phyloP scores from a whole-genome alignment of 345 rosid genomes.

The Gossypium herbaceum region DNA sequence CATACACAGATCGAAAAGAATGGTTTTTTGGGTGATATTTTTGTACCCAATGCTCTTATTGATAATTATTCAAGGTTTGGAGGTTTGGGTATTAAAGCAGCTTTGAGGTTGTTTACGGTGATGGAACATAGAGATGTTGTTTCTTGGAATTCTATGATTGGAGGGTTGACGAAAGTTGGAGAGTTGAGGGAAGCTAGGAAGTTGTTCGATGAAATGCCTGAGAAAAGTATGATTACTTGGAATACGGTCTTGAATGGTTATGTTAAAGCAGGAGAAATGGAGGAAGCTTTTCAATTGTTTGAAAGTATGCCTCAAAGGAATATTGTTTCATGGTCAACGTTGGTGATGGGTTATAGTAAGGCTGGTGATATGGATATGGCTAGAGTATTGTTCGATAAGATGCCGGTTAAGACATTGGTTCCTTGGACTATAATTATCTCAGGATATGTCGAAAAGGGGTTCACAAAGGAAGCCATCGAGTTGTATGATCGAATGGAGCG shows the following conservation, averaged over 20 bases:
- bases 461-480: conserved; percentile 48
- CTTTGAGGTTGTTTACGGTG: conserved; percentile 51
- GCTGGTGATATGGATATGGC: conserved; percentile 87
- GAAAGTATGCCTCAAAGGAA: conserved; percentile 67
- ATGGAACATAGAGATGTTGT: conserved; percentile 65
- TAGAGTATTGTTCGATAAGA: conserved; percentile 62
- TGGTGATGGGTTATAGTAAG: conserved; percentile 67
- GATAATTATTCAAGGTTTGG: conserved; percentile 79
- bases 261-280: conserved; percentile 64
- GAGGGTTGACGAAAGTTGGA: conserved; percentile 54
- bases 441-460: conserved; percentile 70
- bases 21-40: conserved; percentile 64
- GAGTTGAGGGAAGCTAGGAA: conserved; percentile 50
- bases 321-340: conserved; percentile 81
- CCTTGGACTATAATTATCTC: conserved; percentile 83
- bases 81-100: conserved; percentile 44
- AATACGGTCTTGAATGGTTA: conserved; percentile 78
- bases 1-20: conserved; percentile 65
- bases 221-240: conserved; percentile 71
- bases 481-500: conserved; percentile 57
- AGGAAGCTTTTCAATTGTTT: conserved; percentile 61
- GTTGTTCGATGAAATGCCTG: conserved; percentile 75
- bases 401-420: conserved; percentile 71
- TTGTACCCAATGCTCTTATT: conserved; percentile 82
- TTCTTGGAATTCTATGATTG: conserved; percentile 78